These are phyloP conservation scores for Stephania yunnanensis DNA, from an alignment of 164 flowering plant species.

Conservation along the genomic window DNA sequence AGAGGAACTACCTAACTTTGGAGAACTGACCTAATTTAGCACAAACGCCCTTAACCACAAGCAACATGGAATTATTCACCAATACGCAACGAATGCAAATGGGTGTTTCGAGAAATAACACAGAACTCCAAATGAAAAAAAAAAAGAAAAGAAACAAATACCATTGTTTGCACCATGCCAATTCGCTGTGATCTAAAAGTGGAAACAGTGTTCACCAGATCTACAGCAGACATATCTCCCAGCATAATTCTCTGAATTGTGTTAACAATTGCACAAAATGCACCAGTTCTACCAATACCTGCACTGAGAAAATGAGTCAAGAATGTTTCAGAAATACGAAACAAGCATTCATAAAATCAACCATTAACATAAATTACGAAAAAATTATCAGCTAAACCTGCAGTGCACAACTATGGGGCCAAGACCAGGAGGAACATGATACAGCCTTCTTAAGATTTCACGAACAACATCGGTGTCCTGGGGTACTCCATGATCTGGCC, in stretches of 20 bases:
- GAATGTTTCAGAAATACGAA: conserved; percentile 18
- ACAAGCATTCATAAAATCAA: background rate
- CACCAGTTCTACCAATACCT: conserved; percentile 96
- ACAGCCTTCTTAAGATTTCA: conserved; percentile 62
- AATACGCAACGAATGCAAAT: no score
- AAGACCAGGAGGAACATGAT: conserved; percentile 47
- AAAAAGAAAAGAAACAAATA: conserved; percentile 20
- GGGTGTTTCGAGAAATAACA: no score
- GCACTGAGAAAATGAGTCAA: conserved; percentile 55
- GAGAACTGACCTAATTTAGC: no score
- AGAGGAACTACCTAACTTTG: no score
- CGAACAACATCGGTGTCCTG: conserved; percentile 63
- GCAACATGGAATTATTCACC: no score
- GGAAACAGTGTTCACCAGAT: conserved; percentile 54
- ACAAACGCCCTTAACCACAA: no score
- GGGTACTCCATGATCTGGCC: conserved; percentile 99
- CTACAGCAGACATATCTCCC: conserved; percentile 91
- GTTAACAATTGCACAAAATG: conserved; percentile 79
- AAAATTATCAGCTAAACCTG: conserved; percentile 50
- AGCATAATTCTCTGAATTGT: conserved; percentile 81
- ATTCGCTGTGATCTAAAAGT: conserved; percentile 80
- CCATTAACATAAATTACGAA: background rate
- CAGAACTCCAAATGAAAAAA: background rate
- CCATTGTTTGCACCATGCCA: conserved; percentile 97
- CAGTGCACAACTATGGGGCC: conserved; percentile 97